Evolutionary conservation across 129 eudicot genomes (phyloP).

Genomic region (Arctium minus): DNA sequence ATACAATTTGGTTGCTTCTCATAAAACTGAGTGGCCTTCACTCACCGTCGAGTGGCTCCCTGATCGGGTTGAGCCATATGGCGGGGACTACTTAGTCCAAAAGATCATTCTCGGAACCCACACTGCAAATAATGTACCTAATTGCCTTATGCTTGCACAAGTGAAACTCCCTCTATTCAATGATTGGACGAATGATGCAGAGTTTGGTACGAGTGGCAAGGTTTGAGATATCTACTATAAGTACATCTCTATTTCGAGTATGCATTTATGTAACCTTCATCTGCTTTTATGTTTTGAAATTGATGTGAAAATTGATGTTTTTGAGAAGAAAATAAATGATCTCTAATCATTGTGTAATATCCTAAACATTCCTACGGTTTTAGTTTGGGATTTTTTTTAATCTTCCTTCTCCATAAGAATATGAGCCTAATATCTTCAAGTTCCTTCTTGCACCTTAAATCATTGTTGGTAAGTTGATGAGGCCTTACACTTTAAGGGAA

Average conservation of each 20-base stretch:
- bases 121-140: conserved; percentile 61
- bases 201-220: conserved; percentile 65
- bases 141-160: conserved; percentile 70
- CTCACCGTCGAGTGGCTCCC: conserved; percentile 96
- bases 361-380: background rate
- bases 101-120: conserved; percentile 71
- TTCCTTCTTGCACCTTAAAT: background rate
- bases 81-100: conserved; percentile 62
- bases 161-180: conserved; percentile 56
- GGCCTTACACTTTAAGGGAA: background rate
- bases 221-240: conserved; percentile 30
- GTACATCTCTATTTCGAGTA: background rate
- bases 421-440: background rate
- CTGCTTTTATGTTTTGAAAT: background rate
- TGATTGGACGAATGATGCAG: conserved; percentile 37
- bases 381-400: background rate
- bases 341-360: background rate
- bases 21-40: conserved; percentile 84
- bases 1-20: conserved; percentile 68
- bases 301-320: background rate
- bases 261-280: conserved; percentile 7
- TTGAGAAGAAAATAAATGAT: conserved; percentile 7
- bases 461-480: background rate
- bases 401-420: background rate
- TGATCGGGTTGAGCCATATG: conserved; percentile 52